Evolutionary conservation across 2,329 filamentous ascomycete genomes (phyloP), one percentile per base, ranked within the genome.

Genomic region (Trichoderma koningiopsis): DNA sequence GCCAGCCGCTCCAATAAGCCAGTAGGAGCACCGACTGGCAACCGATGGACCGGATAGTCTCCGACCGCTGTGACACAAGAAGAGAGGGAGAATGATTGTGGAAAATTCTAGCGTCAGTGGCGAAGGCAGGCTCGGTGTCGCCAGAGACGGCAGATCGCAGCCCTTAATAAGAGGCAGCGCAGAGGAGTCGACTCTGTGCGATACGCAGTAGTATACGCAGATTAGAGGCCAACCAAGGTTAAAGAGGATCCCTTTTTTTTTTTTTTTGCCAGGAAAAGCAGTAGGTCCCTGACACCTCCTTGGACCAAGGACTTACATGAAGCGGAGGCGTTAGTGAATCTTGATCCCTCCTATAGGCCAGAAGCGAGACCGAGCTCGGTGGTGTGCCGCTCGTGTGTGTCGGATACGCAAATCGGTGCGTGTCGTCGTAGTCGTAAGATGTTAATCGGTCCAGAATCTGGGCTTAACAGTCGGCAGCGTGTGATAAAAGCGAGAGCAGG

Each of bases 321-420:
- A 61, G 65, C 65, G 65, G 65, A 61, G 65, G 68, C 64, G 24
- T 53, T 67, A 55, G 47, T 58, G 58, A 69, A 52, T 56, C 40
- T 33, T 40, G 31, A 67, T 59, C 29, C 64, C 61, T 67, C 40
- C 64, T 68, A 67, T 53, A 47, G 49, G 64, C 22, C 35, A 68
- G 49, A 33, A 56, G 29, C 63, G 35, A 63, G 59, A 22, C 67
- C 37, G 24, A 59, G n/a, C 19, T 68, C 47, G 37, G 59, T 52
- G 29, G 60, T 35, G 56, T 57, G 68, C 57, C 55, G 59, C 55
- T 69, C 37, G 69, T 61, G 60, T 61, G 60, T 59, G 56, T 56
- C 40, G 61, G 68, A 31, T 62, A 55, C 52, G n/a, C 64, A 43
- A 68, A 68, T 43, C 19, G 56, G 59, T 47, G 56, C 59, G 69